These are phyloP conservation scores for Iberis pinnata DNA, from an alignment of 345 rosid genomes.

Conservation along the genomic window DNA sequence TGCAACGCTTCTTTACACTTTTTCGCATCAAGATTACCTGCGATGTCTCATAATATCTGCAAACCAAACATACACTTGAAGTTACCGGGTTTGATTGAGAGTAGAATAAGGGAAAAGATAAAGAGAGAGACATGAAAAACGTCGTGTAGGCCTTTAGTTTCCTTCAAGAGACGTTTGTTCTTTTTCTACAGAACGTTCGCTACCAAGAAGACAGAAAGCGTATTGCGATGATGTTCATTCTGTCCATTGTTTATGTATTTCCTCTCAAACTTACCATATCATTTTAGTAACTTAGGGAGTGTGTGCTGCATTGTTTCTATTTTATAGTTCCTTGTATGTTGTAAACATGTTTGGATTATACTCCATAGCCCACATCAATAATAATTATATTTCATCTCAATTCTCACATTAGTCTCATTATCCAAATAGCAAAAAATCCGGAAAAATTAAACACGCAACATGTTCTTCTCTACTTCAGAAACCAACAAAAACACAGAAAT, in stretches of 20 bases:
- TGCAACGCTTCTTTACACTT: slow-evolving; percentile 73
- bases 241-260: slow-evolving; percentile 47
- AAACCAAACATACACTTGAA: not conserved
- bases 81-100: slow-evolving; percentile 2
- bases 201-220: slow-evolving; percentile 73
- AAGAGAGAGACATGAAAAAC: slow-evolving; percentile 57
- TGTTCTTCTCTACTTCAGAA: not conserved
- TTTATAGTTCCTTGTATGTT: slow-evolving; percentile 44
- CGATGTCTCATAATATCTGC: slow-evolving; percentile 73
- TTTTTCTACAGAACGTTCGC: slow-evolving; percentile 85
- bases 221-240: slow-evolving; percentile 38
- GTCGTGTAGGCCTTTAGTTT: slow-evolving; percentile 87
- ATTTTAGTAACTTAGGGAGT: slow-evolving; percentile 58
- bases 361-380: slow-evolving; percentile 98
- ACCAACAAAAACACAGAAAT: not conserved
- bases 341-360: slow-evolving; percentile 80
- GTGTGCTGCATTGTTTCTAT: slow-evolving; percentile 22
- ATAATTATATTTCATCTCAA: slow-evolving; percentile 36
- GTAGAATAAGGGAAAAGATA: slow-evolving; percentile 17
- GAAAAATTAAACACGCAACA: no score
- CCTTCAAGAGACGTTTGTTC: slow-evolving; percentile 73
- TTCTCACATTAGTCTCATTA: no score
- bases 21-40: slow-evolving; percentile 70
- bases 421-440: no score
- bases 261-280: slow-evolving; percentile 79